Base-by-base conservation (phyloP, 2,329 filamentous ascomycete species). In the Elsinoe perseae region DNA sequence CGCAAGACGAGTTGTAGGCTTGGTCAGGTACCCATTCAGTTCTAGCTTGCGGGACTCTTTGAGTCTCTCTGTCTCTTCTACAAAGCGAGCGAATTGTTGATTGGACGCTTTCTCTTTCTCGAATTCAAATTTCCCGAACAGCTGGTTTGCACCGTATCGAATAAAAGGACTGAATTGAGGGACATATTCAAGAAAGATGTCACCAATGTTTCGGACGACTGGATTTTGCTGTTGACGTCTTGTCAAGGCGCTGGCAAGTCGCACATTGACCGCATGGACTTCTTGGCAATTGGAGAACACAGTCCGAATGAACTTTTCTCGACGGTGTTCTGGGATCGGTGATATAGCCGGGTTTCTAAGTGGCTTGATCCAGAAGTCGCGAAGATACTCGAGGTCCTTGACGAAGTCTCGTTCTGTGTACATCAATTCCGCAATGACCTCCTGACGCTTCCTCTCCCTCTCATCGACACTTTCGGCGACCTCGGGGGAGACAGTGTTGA, bases 401-500 rank as follows among this genome's bases (percentile, higher is more conserved):
- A 98, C 93, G 65, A 98, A 98, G 73, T 98, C 93, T 64, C 93
- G 83, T 70, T 98, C 93, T 0, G 93, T 98, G 73, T 98, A 98
- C 83, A 95, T 96, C 60, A 97, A 85, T 70, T 98, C 93, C 4
- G 92, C 96, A 59, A 98, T 96, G 64, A 98, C 88, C 68, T 98
- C 93, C 69, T 98, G 93, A 43, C 93, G 83, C 76, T 97, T 97
- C 83, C 95, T 95, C 71, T 98, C 93, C 62, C 82, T 83, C 63
- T 98, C 93, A 50, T 84, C 84, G 27, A 96, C 85, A 66, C 85
- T 88, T 64, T 97, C 91, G 0, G 91, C 90, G 57, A 98, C 78
- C 69, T 97, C 93, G 70, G 95, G 93, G 0, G 91, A 89, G 32
- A 98, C 93, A 12, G 91, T 95, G 70, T 97, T 97, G 72, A 98